Percentiles rank a stretch among this genome's conserved stretches.
Conservation (phyloP, 768 basidiomycete genomes). For the Agaricus subrufescens region DNA sequence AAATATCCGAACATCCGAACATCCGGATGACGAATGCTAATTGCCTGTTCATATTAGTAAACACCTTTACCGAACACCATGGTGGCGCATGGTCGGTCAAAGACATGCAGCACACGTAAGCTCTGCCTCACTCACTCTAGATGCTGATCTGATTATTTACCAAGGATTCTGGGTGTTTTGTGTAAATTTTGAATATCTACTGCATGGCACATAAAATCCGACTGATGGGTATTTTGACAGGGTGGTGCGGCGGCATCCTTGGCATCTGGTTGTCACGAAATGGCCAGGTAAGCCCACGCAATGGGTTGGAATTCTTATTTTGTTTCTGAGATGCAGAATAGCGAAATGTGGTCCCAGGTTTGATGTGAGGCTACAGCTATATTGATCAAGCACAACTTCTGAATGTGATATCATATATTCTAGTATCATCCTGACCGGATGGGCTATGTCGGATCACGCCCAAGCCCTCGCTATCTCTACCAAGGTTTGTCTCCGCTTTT, state of each 20-base stretch:
- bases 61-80: constrained; percentile 91
- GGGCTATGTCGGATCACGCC: constrained; percentile 89
- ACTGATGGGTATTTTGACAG: constrained; percentile 27
- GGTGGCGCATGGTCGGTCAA: constrained; percentile 81
- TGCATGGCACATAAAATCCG: background rate
- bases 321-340: constrained; percentile 18
- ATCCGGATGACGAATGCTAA: background rate
- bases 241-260: constrained; percentile 92
- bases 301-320: background rate
- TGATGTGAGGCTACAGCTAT: constrained; percentile 51
- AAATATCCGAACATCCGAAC: background rate
- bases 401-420: background rate
- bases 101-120: constrained; percentile 93
- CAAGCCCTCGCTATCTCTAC: constrained; percentile 85
- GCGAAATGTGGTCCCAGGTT: constrained; percentile 75
- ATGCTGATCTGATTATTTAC: background rate
- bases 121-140: constrained; percentile 12
- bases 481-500: constrained; percentile 37
- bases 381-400: background rate
- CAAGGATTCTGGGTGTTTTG: constrained; percentile 66
- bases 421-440: constrained; percentile 87
- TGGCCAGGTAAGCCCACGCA: constrained; percentile 50
- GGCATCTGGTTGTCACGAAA: constrained; percentile 80
- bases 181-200: constrained; percentile 37
- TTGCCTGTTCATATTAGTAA: constrained; percentile 42